A percentile compares a stretch with the other conserved stretches of the same genome.
Evolutionary conservation across 768 basidiomycete species (phyloP).

Genomic region (Xerocomus potaroensis): DNA sequence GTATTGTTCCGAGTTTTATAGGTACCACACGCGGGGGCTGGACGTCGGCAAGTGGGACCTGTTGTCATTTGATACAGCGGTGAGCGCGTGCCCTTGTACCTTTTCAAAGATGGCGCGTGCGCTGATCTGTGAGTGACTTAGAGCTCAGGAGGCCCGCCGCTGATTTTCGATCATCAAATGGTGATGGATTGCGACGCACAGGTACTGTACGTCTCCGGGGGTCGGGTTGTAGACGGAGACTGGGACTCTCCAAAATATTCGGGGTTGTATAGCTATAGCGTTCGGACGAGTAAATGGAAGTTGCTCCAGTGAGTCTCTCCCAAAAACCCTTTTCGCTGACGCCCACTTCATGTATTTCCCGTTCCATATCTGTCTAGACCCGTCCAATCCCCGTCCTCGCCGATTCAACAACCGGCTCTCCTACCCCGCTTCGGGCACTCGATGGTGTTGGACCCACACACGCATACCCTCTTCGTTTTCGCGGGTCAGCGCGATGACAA

Average conservation of each 20-base stretch:
- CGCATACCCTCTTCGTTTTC: conserved; percentile 63
- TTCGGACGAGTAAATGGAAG: conserved; percentile 63
- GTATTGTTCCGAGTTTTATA: conserved; percentile 68
- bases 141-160: conserved; percentile 64
- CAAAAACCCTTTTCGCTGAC: background rate
- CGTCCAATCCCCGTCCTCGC: conserved; percentile 9
- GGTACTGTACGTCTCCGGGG: conserved; percentile 73
- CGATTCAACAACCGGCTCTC: conserved; percentile 39
- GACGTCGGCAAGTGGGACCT: conserved; percentile 70
- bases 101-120: too few species aligned
- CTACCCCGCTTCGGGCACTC: conserved; percentile 72
- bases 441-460: conserved; percentile 67
- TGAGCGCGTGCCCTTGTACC: too few species aligned
- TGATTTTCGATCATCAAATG: conserved; percentile 82
- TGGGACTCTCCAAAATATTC: conserved; percentile 59
- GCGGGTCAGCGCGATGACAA: conserved; percentile 67
- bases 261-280: conserved; percentile 69
- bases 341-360: background rate
- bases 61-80: conserved; percentile 62
- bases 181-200: conserved; percentile 68
- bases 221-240: conserved; percentile 64
- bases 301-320: conserved; percentile 52
- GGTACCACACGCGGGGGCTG: conserved; percentile 43
- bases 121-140: too few species aligned
- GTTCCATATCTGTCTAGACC: conserved; percentile 12